phyloP scores from a whole-genome alignment of 2,329 filamentous ascomycete species.

The Alternaria hordeiaustralica region DNA sequence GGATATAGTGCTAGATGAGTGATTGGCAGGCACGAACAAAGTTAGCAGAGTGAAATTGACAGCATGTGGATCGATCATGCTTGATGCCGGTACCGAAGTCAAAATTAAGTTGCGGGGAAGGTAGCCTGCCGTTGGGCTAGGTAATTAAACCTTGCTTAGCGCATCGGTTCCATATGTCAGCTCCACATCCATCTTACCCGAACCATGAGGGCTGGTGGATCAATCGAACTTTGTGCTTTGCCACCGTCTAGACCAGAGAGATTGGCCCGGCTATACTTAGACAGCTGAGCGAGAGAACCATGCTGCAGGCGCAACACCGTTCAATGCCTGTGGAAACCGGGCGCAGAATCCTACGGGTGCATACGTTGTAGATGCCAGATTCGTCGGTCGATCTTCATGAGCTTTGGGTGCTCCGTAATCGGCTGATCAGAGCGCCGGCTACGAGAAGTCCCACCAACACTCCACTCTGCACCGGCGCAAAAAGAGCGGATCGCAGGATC shows the following conservation, averaged over 20 bases:
- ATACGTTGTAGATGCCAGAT: neutral
- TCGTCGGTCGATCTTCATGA: neutral
- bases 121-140: neutral
- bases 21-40: neutral
- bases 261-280: neutral
- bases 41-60: neutral
- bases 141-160: constrained; percentile 4
- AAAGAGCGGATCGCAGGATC: constrained; percentile 64
- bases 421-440: constrained; percentile 54
- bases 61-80: neutral
- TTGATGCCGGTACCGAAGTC: neutral
- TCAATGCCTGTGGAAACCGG: neutral
- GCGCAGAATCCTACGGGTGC: neutral
- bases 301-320: neutral
- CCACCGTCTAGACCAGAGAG: neutral
- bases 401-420: constrained; percentile 21
- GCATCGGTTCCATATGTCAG: neutral
- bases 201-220: neutral
- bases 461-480: constrained; percentile 62
- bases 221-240: neutral
- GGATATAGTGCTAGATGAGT: neutral
- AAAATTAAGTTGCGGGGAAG: constrained; percentile 7
- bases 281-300: neutral
- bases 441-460: constrained; percentile 61
- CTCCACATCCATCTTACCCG: neutral